Percentiles rank a stretch among this genome's conserved stretches.
These are phyloP conservation scores for Saccharomycopsis microspora DNA, from an alignment of 805 yeast genomes.

Conservation along the genomic window DNA sequence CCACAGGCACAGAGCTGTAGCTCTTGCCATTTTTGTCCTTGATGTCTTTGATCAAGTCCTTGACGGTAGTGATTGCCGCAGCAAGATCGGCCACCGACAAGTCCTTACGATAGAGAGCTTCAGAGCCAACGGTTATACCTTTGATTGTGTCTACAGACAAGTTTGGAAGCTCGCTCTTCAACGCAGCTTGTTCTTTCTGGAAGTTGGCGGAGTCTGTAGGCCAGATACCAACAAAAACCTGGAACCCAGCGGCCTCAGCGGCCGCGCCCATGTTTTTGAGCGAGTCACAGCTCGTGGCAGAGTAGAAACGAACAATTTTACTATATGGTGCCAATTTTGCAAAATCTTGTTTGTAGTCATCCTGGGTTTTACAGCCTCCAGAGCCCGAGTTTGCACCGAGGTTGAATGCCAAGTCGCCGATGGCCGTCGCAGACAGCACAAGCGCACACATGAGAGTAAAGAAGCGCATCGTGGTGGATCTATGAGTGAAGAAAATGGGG, in stretches of 20 bases:
- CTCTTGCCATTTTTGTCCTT: slow-evolving; percentile 74
- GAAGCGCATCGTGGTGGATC: neutral
- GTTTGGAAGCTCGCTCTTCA: slow-evolving; percentile 57
- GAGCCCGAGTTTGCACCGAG: slow-evolving; percentile 70
- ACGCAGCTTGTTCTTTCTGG: slow-evolving; percentile 61
- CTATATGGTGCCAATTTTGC: slow-evolving; percentile 46
- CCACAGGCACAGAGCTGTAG: slow-evolving; percentile 63
- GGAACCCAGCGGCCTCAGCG: slow-evolving; percentile 67
- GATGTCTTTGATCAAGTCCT: slow-evolving; percentile 45
- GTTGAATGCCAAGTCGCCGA: slow-evolving; percentile 54
- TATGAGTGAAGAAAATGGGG: no score
- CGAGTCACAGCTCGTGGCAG: slow-evolving; percentile 91
- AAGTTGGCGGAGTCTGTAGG: slow-evolving; percentile 81
- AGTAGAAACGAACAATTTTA: slow-evolving; percentile 68
- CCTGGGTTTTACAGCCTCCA: slow-evolving; percentile 66
- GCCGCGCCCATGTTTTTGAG: slow-evolving; percentile 79
- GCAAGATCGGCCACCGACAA: slow-evolving; percentile 69
- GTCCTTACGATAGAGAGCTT: slow-evolving; percentile 88
- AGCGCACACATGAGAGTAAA: neutral
- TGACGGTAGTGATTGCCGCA: slow-evolving; percentile 48
- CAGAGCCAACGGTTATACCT: slow-evolving; percentile 86
- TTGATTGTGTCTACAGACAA: slow-evolving; percentile 59
- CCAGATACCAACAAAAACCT: slow-evolving; percentile 81
- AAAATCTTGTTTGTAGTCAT: slow-evolving; percentile 64
- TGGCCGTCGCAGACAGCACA: slow-evolving; percentile 1